Percentiles rank a stretch among this genome's conserved stretches.
Evolutionary conservation across 345 rosid genomes (phyloP).

Genomic region (Ailanthus altissimus): DNA sequence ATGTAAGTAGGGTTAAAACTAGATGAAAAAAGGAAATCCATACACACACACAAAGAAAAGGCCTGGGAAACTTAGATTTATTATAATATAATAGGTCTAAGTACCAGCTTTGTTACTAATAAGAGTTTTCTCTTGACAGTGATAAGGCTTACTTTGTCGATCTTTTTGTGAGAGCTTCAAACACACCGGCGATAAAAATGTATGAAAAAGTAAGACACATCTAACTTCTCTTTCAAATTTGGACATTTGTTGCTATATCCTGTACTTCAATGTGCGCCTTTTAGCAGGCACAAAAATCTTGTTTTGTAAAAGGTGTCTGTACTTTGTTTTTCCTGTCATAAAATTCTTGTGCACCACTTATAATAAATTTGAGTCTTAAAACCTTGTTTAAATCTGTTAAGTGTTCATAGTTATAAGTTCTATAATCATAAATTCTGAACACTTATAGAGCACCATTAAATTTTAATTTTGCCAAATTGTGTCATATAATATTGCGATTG

Average conservation of each 20-base stretch:
- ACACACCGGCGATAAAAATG: constrained; percentile 95
- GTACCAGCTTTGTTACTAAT: constrained; percentile 5
- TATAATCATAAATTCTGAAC: not conserved
- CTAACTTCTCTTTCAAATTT: not conserved
- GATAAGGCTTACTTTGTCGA: constrained; percentile 94
- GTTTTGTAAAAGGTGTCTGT: not conserved
- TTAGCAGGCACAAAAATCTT: not conserved
- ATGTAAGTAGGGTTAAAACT: constrained; percentile 50
- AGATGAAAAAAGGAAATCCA: not conserved
- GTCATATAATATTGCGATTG: not conserved
- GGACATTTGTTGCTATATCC: not conserved
- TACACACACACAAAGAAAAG: not conserved
- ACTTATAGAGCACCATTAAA: not conserved
- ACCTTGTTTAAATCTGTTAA: not conserved
- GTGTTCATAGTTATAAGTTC: not conserved
- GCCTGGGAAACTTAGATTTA: not conserved
- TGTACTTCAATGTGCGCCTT: not conserved
- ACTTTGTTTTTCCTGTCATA: not conserved
- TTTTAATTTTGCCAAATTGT: not conserved
- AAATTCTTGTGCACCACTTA: not conserved
- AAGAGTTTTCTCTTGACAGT: constrained; percentile 40
- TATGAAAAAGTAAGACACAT: constrained; percentile 73
- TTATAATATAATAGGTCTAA: not conserved
- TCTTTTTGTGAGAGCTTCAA: constrained; percentile 96
- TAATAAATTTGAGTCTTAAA: not conserved